Evolutionary conservation across 768 basidiomycete genomes (phyloP).

Genomic region (Sutorius australiensis): DNA sequence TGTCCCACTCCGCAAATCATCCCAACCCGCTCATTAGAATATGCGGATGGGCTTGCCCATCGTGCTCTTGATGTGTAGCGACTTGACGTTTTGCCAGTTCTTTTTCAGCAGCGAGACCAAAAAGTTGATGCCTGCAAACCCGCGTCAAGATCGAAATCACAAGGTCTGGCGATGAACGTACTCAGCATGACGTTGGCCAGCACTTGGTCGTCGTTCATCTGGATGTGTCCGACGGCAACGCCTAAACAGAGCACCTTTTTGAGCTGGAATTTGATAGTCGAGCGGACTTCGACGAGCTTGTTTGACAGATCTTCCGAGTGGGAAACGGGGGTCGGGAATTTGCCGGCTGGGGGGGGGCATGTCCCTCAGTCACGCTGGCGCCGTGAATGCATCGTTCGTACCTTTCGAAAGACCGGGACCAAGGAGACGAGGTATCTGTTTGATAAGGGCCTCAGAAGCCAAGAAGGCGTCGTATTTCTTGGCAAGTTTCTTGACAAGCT

Average conservation of each 20-base stretch:
- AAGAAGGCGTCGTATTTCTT: constrained; percentile 99
- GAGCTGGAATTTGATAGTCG: constrained; percentile 99
- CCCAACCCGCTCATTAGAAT: constrained; percentile 51
- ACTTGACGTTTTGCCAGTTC: constrained; percentile 99
- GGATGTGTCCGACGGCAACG: constrained; percentile 95
- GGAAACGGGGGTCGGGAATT: constrained; percentile 97
- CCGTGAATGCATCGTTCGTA: constrained; percentile 23
- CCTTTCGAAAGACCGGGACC: constrained; percentile 99
- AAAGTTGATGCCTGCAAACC: constrained; percentile 91
- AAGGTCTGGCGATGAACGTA: constrained; percentile 34
- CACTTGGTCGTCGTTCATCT: constrained; percentile 98
- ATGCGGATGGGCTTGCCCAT: constrained; percentile 98
- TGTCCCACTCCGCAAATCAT: constrained; percentile 14
- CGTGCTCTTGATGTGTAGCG: constrained; percentile 96
- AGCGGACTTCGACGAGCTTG: constrained; percentile 94
- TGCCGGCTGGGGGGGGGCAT: constrained; percentile 64
- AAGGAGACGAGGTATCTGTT: constrained; percentile 99
- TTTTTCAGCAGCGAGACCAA: constrained; percentile 98
- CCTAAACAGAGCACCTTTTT: constrained; percentile 99
- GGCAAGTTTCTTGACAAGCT: constrained; percentile 99
- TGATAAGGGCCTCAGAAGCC: constrained; percentile 95
- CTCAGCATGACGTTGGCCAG: constrained; percentile 97
- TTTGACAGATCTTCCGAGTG: constrained; percentile 84
- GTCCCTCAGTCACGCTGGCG: not conserved
- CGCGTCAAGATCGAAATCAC: constrained; percentile 4